Conservation (phyloP, 2,329 filamentous ascomycete genomes). For the Geosmithia flava region DNA sequence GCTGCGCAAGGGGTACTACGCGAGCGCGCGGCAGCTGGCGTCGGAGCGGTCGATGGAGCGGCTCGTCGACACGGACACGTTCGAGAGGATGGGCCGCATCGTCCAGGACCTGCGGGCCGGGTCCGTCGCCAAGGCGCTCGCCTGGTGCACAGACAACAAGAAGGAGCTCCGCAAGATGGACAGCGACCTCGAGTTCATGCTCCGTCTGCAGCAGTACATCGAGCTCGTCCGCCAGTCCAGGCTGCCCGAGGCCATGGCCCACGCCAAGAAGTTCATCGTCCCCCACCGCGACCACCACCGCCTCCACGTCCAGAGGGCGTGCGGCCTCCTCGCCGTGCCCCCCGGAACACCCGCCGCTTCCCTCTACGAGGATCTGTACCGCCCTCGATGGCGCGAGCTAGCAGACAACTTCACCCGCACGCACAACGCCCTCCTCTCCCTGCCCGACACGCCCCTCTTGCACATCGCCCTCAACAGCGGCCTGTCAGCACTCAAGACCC, state of each 20-base stretch:
- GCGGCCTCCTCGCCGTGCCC: conserved; percentile 67
- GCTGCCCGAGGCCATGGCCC: conserved; percentile 62
- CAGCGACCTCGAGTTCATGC: conserved; percentile 83
- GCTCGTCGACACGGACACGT: conserved; percentile 81
- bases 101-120: conserved; percentile 58
- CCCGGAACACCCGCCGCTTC: conserved; percentile 30
- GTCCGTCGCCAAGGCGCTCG: conserved; percentile 65
- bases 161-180: conserved; percentile 82
- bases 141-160: conserved; percentile 91
- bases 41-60: conserved; percentile 63
- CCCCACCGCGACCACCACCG: conserved; percentile 58
- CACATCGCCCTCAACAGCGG: conserved; percentile 86
- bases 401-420: conserved; percentile 73
- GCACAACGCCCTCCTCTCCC: conserved; percentile 73
- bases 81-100: conserved; percentile 70
- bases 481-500: conserved; percentile 89
- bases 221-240: conserved; percentile 67
- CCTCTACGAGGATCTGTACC: conserved; percentile 52
- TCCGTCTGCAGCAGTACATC: conserved; percentile 89
- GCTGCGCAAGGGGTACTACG: conserved; percentile 67
- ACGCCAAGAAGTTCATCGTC: conserved; percentile 72
- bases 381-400: conserved; percentile 62
- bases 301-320: conserved; percentile 57
- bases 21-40: conserved; percentile 65
- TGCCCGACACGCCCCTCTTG: conserved; percentile 73